Evolutionary conservation across 495 filamentous ascomycete species (phyloP).

Genomic region (Penicillium waksmanii): DNA sequence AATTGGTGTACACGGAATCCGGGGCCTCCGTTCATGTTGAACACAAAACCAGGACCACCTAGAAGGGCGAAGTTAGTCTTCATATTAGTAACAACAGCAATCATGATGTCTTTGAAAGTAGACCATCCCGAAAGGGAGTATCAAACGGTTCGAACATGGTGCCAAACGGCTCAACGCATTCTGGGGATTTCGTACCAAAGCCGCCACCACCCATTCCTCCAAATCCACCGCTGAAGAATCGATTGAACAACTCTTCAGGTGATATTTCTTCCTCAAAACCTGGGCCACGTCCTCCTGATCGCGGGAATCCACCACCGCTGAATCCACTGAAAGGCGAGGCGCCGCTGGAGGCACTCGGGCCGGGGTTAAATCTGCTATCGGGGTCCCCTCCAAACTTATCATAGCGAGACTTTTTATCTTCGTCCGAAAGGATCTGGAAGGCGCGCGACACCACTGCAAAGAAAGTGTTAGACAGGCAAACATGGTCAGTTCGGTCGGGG

Average conservation of each 20-base stretch:
- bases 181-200: constrained; percentile 55
- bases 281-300: constrained; percentile 50
- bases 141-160: not conserved
- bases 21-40: constrained; percentile 85
- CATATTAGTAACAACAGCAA: not conserved
- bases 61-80: constrained; percentile 29
- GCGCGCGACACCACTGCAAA: constrained; percentile 82
- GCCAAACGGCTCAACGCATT: not conserved
- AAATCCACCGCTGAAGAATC: constrained; percentile 79
- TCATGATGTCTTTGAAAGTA: too few relatives aligned
- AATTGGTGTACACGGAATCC: constrained; percentile 87
- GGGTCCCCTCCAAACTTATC: constrained; percentile 91
- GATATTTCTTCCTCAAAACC: constrained; percentile 91
- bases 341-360: constrained; percentile 45
- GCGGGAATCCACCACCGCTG: constrained; percentile 58
- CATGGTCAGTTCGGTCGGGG: not conserved
- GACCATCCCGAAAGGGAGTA: not conserved
- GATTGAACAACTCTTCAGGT: constrained; percentile 93
- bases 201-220: constrained; percentile 60
- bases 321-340: constrained; percentile 70
- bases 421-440: constrained; percentile 90
- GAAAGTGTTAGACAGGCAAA: constrained; percentile 8
- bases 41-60: constrained; percentile 83
- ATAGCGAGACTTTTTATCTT: constrained; percentile 85
- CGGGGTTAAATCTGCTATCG: constrained; percentile 77